Conservation (phyloP, 495 filamentous ascomycete species). For the Hyaloscypha finlandica region DNA sequence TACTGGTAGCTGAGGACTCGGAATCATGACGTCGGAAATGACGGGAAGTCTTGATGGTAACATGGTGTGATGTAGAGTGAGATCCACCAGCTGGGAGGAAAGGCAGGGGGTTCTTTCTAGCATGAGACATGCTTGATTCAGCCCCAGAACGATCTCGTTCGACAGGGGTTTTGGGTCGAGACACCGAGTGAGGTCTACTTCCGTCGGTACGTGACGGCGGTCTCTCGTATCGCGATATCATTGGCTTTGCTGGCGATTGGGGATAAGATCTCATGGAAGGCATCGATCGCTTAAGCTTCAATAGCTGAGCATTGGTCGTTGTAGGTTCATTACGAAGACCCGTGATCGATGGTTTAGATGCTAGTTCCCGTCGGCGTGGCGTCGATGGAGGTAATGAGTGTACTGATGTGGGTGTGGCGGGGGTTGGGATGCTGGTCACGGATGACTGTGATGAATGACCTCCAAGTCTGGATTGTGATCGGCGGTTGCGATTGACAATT, state of each 20-base stretch:
- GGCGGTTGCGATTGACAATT: conserved; percentile 50
- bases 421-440: conserved; percentile 57
- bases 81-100: conserved; percentile 81
- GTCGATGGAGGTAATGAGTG: conserved; percentile 51
- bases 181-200: conserved; percentile 45
- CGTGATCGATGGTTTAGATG: conserved; percentile 55
- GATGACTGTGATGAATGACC: conserved; percentile 68
- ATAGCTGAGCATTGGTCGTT: conserved; percentile 69
- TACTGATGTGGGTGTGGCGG: conserved; percentile 54
- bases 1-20: conserved; percentile 55
- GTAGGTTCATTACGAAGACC: conserved; percentile 59
- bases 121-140: conserved; percentile 53
- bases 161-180: conserved; percentile 71
- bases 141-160: conserved; percentile 55
- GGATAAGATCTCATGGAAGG: conserved; percentile 67
- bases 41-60: conserved; percentile 68
- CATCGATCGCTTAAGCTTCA: conserved; percentile 86
- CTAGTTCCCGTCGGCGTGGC: conserved; percentile 59
- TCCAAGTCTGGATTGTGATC: conserved; percentile 64
- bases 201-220: conserved; percentile 46
- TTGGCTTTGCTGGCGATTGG: conserved; percentile 46
- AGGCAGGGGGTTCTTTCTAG: conserved; percentile 64
- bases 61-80: conserved; percentile 75
- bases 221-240: conserved; percentile 49
- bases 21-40: conserved; percentile 76